Percentiles rank a stretch among this genome's conserved stretches.
Evolutionary conservation across 2,329 filamentous ascomycete species (phyloP).

Genomic region (Beauveria pseudobassiana): DNA sequence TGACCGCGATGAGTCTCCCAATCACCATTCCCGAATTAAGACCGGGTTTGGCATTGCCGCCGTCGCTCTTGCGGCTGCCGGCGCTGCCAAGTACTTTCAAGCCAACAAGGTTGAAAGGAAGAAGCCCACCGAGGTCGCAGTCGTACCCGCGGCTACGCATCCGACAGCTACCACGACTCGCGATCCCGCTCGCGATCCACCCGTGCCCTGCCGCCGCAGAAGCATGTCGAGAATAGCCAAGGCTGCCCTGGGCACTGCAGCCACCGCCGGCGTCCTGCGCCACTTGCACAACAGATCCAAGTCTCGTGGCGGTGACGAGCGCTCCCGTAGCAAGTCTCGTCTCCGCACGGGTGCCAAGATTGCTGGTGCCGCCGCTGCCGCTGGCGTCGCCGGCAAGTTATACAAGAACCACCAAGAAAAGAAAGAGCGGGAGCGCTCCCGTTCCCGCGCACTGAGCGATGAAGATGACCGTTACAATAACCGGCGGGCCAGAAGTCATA

Average conservation of each 20-base stretch:
- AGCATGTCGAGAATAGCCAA: constrained; percentile 46
- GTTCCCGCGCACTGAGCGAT: constrained; percentile 15
- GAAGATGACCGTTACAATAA: constrained; percentile 30
- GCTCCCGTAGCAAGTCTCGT: constrained; percentile 38
- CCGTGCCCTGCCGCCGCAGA: constrained; percentile 36
- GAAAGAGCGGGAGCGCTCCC: constrained; percentile 36
- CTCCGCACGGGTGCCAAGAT: constrained; percentile 52
- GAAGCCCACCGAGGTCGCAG: constrained; percentile 50
- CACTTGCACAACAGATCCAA: constrained; percentile 49
- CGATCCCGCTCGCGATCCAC: constrained; percentile 34
- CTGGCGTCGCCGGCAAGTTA: constrained; percentile 52
- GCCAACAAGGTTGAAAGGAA: constrained; percentile 54
- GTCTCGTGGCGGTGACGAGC: constrained; percentile 21
- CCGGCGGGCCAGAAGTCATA: constrained; percentile 26
- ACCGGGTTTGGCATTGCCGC: constrained; percentile 56
- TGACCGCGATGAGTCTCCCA: constrained; percentile 30
- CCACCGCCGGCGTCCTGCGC: constrained; percentile 50
- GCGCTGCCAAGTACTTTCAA: constrained; percentile 58
- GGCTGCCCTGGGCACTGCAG: constrained; percentile 49
- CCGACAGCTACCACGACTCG: constrained; percentile 32
- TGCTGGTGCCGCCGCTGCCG: constrained; percentile 51
- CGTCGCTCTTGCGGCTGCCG: constrained; percentile 55
- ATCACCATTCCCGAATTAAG: constrained; percentile 44
- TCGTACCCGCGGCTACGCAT: constrained; percentile 37
- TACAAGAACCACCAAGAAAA: constrained; percentile 56